A percentile compares a stretch with the other conserved stretches of the same genome.
Conservation (phyloP, 345 rosid genomes). For the Triadica sebifera region DNA sequence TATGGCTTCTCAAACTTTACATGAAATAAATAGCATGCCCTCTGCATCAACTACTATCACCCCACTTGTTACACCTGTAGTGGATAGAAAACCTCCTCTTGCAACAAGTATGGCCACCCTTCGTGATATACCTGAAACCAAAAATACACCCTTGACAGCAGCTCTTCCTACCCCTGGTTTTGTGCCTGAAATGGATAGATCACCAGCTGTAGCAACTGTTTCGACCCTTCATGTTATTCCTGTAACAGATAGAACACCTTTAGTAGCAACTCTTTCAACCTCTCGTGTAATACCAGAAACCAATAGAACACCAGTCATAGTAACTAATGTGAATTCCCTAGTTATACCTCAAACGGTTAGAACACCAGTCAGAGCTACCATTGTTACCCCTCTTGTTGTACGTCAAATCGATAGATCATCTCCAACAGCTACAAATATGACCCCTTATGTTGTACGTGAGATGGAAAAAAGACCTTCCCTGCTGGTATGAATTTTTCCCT, state of each 20-base stretch:
- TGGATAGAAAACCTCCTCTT: conserved; percentile 2
- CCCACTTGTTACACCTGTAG: conserved; percentile 8
- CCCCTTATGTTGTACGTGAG: conserved; percentile 12
- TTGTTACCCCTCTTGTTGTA: conserved; percentile 8
- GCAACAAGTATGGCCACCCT: conserved; percentile 1
- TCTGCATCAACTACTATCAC: conserved; percentile 1
- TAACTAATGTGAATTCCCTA: neutral
- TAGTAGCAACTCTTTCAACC: neutral
- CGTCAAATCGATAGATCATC: conserved; percentile 1
- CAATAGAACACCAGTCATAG: conserved; percentile 17
- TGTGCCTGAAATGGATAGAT: conserved; percentile 22
- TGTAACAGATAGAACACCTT: neutral
- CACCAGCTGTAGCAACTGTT: conserved; percentile 7
- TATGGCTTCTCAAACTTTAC: conserved; percentile 16
- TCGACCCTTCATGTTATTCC: conserved; percentile 1
- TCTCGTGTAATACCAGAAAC: conserved; percentile 23
- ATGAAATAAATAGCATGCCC: conserved; percentile 7
- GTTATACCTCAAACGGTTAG: conserved; percentile 9
- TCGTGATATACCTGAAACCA: conserved; percentile 11
- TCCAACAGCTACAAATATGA: conserved; percentile 6
- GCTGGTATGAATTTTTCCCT: conserved; percentile 26
- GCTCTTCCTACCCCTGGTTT: conserved; percentile 6
- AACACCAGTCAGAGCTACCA: conserved; percentile 3
- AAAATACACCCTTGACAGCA: conserved; percentile 5
- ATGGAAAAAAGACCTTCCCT: conserved; percentile 2